A percentile compares a stretch with the other conserved stretches of the same genome.
Evolutionary conservation across 441 rosid species (phyloP).

Genomic region (Gossypium schwendimanii): DNA sequence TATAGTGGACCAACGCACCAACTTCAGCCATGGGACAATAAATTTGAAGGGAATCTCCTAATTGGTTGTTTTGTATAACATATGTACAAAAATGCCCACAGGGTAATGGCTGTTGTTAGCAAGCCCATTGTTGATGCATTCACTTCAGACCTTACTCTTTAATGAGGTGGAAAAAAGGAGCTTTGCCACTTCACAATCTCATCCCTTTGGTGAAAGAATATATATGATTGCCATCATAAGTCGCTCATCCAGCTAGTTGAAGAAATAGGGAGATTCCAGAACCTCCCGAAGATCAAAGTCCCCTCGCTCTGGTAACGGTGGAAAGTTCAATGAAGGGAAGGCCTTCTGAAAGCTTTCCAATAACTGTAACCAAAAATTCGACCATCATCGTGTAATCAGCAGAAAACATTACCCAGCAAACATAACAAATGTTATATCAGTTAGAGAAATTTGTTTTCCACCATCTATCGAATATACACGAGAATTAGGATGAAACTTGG

Average conservation of each 20-base stretch:
- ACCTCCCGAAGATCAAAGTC: conserved; percentile 87
- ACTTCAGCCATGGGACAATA: neutral
- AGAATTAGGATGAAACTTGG: neutral
- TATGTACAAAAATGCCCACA: conserved; percentile 1
- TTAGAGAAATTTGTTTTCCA: neutral
- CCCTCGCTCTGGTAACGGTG: conserved; percentile 84
- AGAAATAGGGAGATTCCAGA: conserved; percentile 75
- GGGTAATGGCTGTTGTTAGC: neutral
- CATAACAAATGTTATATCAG: neutral
- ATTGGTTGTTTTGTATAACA: neutral
- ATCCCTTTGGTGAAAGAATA: conserved; percentile 6
- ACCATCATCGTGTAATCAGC: conserved; percentile 8
- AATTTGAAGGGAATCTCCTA: neutral
- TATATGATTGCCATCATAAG: conserved; percentile 9
- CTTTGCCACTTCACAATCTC: conserved; percentile 5
- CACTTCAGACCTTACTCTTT: neutral
- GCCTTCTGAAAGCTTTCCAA: conserved; percentile 72
- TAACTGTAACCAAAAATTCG: conserved; percentile 48
- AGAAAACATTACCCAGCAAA: neutral
- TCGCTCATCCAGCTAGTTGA: conserved; percentile 49
- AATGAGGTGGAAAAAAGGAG: neutral
- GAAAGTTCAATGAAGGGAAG: conserved; percentile 69
- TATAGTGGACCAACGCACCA: neutral
- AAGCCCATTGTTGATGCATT: neutral
- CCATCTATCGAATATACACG: neutral